Evolutionary conservation across 345 rosid species (phyloP).

Genomic region (Capsella bursapastoris): DNA sequence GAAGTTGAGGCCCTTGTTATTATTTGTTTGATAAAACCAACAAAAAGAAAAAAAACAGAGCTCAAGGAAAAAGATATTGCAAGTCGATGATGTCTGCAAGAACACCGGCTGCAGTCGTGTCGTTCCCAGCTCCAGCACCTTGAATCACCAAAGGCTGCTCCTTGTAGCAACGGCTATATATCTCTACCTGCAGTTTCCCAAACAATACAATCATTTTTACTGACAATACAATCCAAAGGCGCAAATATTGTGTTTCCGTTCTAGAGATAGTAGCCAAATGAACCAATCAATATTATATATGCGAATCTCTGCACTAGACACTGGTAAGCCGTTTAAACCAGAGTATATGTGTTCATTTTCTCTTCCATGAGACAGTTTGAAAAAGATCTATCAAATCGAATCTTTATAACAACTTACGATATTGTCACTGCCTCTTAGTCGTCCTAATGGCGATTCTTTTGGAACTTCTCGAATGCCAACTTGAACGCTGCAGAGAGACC

Average conservation of each 20-base stretch:
- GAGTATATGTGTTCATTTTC: background rate
- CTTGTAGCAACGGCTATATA: conserved; percentile 79
- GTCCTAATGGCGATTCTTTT: conserved; percentile 77
- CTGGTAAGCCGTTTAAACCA: background rate
- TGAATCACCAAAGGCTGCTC: conserved; percentile 88
- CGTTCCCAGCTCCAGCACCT: conserved; percentile 98
- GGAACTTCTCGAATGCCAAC: conserved; percentile 95
- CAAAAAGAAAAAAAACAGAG: background rate
- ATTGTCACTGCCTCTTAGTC: conserved; percentile 94
- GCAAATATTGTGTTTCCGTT: background rate
- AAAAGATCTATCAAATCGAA: background rate
- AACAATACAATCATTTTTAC: background rate
- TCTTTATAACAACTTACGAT: conserved; percentile 55
- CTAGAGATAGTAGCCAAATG: background rate
- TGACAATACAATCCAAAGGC: background rate
- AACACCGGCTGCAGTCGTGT: conserved; percentile 92
- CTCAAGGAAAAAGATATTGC: conserved; percentile 74
- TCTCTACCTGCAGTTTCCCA: conserved; percentile 67
- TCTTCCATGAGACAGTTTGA: background rate
- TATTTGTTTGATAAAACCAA: background rate
- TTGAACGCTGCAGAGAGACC: conserved; percentile 58
- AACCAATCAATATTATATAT: background rate
- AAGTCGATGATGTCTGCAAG: conserved; percentile 89
- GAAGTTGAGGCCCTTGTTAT: background rate
- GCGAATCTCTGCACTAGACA: background rate